Evolutionary conservation across 257 asterid species (phyloP).

Genomic region (Verbascum thapsus): DNA sequence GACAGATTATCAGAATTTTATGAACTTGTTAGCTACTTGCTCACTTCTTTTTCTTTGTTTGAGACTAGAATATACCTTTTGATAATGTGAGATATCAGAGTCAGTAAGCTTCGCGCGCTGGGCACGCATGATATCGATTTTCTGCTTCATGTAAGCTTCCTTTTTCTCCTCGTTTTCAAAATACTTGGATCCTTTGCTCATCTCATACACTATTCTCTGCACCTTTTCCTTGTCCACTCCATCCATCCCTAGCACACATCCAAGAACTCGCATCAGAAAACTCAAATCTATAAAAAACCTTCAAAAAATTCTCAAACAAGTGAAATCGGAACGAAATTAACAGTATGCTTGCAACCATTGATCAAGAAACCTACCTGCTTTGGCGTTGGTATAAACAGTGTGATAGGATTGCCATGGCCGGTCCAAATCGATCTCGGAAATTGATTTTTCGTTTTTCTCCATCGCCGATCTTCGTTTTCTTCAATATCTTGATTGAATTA

Average conservation of each 20-base stretch:
- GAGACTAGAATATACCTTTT: constrained; percentile 51
- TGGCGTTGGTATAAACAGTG: constrained; percentile 82
- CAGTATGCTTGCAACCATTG: neutral
- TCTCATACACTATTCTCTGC: constrained; percentile 90
- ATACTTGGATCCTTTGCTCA: constrained; percentile 97
- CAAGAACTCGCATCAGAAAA: neutral
- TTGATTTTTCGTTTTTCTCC: constrained; percentile 45
- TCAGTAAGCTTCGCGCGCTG: constrained; percentile 65
- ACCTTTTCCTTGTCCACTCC: constrained; percentile 99
- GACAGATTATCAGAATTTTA: constrained; percentile 1
- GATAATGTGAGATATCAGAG: constrained; percentile 52
- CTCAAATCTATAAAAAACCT: neutral
- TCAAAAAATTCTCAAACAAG: neutral
- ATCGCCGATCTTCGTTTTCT: constrained; percentile 27
- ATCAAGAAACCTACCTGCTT: constrained; percentile 66
- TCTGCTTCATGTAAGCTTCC: constrained; percentile 79
- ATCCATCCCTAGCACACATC: constrained; percentile 73
- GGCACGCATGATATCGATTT: constrained; percentile 66
- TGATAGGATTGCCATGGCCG: constrained; percentile 97
- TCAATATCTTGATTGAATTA: neutral
- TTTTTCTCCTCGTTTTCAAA: constrained; percentile 85
- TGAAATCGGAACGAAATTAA: constrained; percentile 13
- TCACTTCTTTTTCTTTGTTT: constrained; percentile 1
- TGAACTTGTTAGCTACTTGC: neutral
- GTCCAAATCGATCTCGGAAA: constrained; percentile 38